Percentiles rank a stretch among this genome's conserved stretches.
phyloP scores from a whole-genome alignment of 371 early-diverging fungal genomes.

The Phascolomyces articulosus region DNA sequence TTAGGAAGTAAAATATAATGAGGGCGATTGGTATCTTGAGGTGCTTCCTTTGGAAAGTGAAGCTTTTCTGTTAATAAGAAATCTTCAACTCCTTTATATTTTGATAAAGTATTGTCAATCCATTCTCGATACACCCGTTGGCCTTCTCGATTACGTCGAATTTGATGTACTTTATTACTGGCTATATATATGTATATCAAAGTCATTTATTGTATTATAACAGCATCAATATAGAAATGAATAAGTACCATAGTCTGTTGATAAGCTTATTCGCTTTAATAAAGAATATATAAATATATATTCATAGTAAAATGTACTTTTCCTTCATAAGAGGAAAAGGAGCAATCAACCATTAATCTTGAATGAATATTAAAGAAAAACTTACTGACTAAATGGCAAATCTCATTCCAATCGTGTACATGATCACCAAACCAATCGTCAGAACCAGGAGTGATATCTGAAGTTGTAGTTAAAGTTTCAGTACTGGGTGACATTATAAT shows the following conservation, averaged over 20 bases:
- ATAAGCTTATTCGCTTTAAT: no score
- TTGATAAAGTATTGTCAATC: constrained; percentile 33
- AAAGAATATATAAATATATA: no score
- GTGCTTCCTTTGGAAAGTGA: constrained; percentile 25
- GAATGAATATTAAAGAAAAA: not conserved
- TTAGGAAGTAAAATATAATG: constrained; percentile 52
- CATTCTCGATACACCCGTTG: constrained; percentile 41
- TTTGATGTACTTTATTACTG: constrained; percentile 31
- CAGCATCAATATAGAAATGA: no score
- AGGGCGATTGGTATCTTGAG: constrained; percentile 11
- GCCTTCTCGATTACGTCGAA: constrained; percentile 30
- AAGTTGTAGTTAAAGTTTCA: not conserved
- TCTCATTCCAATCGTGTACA: constrained; percentile 43
- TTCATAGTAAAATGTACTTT: no score
- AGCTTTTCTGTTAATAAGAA: constrained; percentile 50
- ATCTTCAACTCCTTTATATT: constrained; percentile 47
- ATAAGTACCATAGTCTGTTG: no score
- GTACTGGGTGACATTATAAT: constrained; percentile 13
- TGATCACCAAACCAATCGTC: constrained; percentile 28
- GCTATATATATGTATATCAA: no score
- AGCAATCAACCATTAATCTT: no score
- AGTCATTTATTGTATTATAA: no score
- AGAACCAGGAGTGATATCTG: not conserved
- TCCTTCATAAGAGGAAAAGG: no score
- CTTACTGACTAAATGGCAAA: constrained; percentile 38